These are phyloP conservation scores for Ensete ventricosum DNA, from an alignment of 176 grass and related monocot genomes.

Conservation along the genomic window DNA sequence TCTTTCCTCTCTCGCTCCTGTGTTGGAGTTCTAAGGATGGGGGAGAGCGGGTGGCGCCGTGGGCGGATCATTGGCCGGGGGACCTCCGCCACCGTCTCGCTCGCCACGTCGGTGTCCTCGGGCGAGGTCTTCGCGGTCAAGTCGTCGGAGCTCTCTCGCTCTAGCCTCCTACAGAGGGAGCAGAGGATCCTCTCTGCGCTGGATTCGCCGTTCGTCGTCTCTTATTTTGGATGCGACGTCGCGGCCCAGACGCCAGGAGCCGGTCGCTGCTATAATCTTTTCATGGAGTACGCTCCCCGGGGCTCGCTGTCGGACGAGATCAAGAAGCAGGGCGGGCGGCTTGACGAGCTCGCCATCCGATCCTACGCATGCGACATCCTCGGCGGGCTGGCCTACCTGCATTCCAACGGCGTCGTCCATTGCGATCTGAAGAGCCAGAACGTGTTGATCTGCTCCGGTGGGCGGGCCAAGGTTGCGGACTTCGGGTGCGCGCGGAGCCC, in stretches of 20 bases:
- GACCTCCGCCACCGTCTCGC: neutral
- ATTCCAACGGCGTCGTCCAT: constrained; percentile 4
- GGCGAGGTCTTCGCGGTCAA: constrained; percentile 1
- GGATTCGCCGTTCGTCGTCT: constrained; percentile 1
- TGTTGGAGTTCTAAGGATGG: neutral
- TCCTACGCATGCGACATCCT: neutral
- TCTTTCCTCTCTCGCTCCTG: too few relatives aligned
- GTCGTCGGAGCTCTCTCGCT: neutral
- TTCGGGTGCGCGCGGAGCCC: neutral
- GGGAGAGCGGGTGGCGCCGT: neutral
- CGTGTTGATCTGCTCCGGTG: neutral
- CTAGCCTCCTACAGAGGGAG: neutral
- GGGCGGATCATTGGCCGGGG: constrained; percentile 3
- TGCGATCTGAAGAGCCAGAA: constrained; percentile 11
- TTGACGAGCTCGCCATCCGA: constrained; percentile 4
- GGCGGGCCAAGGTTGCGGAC: neutral
- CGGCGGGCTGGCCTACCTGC: constrained; percentile 7
- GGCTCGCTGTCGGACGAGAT: constrained; percentile 15
- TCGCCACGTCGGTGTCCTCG: neutral
- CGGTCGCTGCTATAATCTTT: neutral
- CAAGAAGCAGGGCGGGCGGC: neutral
- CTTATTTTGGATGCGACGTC: neutral
- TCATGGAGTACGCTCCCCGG: constrained; percentile 9
- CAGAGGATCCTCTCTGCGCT: constrained; percentile 1
- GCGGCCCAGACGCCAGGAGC: neutral